phyloP scores from a whole-genome alignment of 768 basidiomycete species.

The Suillus lakei region DNA sequence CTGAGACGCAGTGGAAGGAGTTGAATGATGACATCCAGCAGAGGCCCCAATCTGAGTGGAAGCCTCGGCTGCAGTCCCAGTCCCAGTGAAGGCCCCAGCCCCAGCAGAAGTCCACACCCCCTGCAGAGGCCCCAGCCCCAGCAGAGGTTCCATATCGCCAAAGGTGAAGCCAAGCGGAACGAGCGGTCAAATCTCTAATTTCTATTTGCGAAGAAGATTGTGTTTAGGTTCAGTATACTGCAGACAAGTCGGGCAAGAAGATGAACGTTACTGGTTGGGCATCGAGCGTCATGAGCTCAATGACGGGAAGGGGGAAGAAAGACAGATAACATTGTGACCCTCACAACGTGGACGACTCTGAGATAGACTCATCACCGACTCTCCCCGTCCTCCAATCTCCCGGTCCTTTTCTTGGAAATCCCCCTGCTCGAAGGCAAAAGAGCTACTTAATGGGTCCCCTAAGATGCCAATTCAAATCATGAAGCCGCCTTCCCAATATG shows the following conservation, averaged over 20 bases:
- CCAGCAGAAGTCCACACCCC: conserved; percentile 49
- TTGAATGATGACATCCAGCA: background rate
- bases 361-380: conserved; percentile 23
- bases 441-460: conserved; percentile 28
- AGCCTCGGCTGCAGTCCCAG: no score
- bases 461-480: conserved; percentile 45
- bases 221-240: background rate
- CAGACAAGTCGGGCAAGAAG: conserved; percentile 46
- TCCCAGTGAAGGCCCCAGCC: no score
- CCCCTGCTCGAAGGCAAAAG: conserved; percentile 31
- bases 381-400: conserved; percentile 41
- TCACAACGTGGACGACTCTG: conserved; percentile 43
- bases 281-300: conserved; percentile 63
- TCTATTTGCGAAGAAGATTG: conserved; percentile 82
- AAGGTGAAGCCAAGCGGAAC: conserved; percentile 89
- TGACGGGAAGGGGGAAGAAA: conserved; percentile 61
- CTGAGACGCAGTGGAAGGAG: conserved; percentile 24
- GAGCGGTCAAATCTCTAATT: conserved; percentile 81
- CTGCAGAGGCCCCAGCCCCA: no score
- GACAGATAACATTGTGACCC: conserved; percentile 58
- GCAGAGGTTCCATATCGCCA: no score
- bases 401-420: no score
- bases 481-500: conserved; percentile 54
- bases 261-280: no score
- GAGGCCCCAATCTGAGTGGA: no score